phyloP scores from a whole-genome alignment of 192 early-diverging fungal species.

The Coemansia sp. region DNA sequence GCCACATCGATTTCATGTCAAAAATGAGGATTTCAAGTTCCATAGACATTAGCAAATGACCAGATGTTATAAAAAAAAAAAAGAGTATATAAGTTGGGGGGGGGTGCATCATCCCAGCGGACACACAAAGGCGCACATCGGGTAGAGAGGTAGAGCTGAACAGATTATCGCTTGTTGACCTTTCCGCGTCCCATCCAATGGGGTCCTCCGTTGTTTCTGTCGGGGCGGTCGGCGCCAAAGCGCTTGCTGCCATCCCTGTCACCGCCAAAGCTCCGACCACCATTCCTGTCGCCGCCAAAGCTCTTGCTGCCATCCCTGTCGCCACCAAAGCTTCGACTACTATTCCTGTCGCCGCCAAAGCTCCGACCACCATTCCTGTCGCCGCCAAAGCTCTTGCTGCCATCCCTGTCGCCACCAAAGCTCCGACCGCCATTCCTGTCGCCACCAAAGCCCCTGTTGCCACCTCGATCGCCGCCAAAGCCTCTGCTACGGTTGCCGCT shows the following conservation, averaged over 20 bases:
- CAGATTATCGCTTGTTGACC: background rate
- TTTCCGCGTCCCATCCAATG: conserved; percentile 7
- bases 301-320: background rate
- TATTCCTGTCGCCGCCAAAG: conserved; percentile 5
- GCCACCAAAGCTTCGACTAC: conserved; percentile 10
- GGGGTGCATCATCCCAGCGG: too few relatives aligned
- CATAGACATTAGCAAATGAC: too few relatives aligned
- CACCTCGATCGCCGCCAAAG: conserved; percentile 4
- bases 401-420: background rate
- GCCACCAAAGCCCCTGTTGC: conserved; percentile 7
- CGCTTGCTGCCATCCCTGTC: background rate
- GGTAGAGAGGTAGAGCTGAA: background rate
- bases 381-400: background rate
- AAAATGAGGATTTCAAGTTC: too few relatives aligned
- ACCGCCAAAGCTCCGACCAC: background rate
- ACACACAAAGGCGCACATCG: background rate
- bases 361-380: background rate
- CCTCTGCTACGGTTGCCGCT: background rate
- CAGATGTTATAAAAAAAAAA: too few relatives aligned
- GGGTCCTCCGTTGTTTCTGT: background rate
- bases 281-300: background rate
- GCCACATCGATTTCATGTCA: background rate
- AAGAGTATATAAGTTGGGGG: too few relatives aligned
- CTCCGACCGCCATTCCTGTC: background rate
- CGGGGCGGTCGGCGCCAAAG: background rate